Conservation (phyloP, 768 basidiomycete species). For the Boletus edulis region DNA sequence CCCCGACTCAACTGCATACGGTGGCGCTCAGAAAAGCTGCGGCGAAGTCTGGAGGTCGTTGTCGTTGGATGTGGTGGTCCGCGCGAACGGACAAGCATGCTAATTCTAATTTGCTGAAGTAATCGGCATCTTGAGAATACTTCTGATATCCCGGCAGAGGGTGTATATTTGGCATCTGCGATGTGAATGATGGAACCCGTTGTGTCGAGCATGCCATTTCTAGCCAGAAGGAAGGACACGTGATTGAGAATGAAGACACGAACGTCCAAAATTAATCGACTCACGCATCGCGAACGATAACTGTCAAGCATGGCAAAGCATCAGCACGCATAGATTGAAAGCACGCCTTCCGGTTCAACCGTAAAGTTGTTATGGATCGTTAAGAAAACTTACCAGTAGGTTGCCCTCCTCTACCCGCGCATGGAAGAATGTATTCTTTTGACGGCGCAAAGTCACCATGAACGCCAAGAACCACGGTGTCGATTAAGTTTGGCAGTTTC, state of each 20-base stretch:
- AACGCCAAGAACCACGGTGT: conserved; percentile 37
- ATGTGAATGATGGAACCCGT: conserved; percentile 1
- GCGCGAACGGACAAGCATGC: neutral
- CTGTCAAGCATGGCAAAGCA: conserved; percentile 21
- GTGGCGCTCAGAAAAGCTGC: neutral
- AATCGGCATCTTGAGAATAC: conserved; percentile 13
- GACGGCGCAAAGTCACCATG: conserved; percentile 39
- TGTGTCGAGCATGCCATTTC: conserved; percentile 37
- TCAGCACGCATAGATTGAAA: neutral
- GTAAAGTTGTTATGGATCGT: neutral
- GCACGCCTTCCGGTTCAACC: neutral
- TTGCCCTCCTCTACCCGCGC: conserved; percentile 40
- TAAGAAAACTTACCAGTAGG: conserved; percentile 33
- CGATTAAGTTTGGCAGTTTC: conserved; percentile 43
- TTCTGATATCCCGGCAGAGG: neutral
- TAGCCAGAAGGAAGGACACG: conserved; percentile 17
- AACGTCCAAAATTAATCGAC: conserved; percentile 17
- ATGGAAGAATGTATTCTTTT: conserved; percentile 39
- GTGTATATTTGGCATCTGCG: conserved; percentile 1
- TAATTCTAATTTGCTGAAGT: neutral
- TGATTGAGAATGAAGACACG: neutral
- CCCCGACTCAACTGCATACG: conserved; percentile 5
- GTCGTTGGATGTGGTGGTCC: neutral
- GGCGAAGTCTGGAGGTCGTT: neutral
- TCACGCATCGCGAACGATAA: conserved; percentile 42